A percentile compares a stretch with the other conserved stretches of the same genome.
phyloP scores from a whole-genome alignment of 208 protist species.

The Leishmania guyanensis region DNA sequence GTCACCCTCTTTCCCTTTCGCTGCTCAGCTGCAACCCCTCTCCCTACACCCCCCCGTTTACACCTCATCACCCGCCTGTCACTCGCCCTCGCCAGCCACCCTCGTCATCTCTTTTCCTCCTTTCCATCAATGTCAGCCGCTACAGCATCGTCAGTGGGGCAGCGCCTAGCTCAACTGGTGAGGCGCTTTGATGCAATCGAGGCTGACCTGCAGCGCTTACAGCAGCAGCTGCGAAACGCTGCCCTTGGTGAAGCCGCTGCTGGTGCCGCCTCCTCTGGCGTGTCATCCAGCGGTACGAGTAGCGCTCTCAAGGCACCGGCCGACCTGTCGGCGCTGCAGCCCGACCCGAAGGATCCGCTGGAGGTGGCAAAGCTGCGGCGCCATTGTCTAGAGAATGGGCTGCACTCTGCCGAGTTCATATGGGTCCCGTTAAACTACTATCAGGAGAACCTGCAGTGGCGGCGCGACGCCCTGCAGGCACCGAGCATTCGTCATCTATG shows the following conservation, averaged over 20 bases:
- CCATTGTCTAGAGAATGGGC: constrained; percentile 47
- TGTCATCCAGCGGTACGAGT: too few relatives aligned
- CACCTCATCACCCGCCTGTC: too few relatives aligned
- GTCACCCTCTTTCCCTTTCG: too few relatives aligned
- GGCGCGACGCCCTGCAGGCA: constrained; percentile 74
- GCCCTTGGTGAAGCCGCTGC: background rate
- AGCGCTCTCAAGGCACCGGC: constrained; percentile 12
- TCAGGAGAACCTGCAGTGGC: constrained; percentile 73
- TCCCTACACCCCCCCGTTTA: too few relatives aligned
- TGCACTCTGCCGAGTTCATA: constrained; percentile 65
- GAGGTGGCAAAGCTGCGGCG: constrained; percentile 65
- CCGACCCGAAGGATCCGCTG: constrained; percentile 57
- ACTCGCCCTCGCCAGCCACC: too few relatives aligned
- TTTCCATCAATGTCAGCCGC: background rate
- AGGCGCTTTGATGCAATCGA: constrained; percentile 56
- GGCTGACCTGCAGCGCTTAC: constrained; percentile 24
- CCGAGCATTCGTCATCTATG: constrained; percentile 86
- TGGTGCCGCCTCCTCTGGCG: background rate
- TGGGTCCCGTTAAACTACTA: constrained; percentile 93
- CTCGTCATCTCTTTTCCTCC: background rate
- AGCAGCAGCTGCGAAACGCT: constrained; percentile 9
- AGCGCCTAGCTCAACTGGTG: constrained; percentile 42
- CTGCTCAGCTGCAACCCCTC: too few relatives aligned
- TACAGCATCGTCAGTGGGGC: constrained; percentile 11
- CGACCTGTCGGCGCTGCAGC: constrained; percentile 49